Evolutionary conservation across 164 flowering plant genomes (phyloP), one percentile per base, ranked within the genome.

Genomic region (Magnolia sinica): DNA sequence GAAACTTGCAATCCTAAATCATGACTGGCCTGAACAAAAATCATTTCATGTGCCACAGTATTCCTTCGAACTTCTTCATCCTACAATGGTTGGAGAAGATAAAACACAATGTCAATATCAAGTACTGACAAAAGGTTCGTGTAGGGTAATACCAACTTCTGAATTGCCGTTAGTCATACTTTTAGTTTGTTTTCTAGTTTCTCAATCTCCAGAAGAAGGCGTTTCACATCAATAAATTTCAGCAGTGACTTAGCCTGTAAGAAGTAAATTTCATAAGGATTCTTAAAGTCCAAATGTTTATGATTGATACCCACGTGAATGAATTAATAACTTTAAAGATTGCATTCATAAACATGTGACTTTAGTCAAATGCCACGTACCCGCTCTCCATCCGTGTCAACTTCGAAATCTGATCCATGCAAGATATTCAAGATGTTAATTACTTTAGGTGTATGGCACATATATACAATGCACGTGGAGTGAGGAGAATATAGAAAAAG

Each of bases 321-420:
- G 45, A 23, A 66, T 24, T 22, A 66, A 22, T 66, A 9, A 22
- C 69, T 19, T 6, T 2, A 19, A 22, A 22, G 8, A 22, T 22
- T 37, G 7, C 45, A 22, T 24, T 7, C 22, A 37, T 37, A n/a
- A 50, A 49, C 7, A 70, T 29, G 50, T 16, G n/a, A 19, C 23
- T 24, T 24, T 24, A 14, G 66, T 68, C 19, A 85, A 89, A 87
- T 86, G 91, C 88, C 86, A 84, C 75, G 65, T 1, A 66, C 83
- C 8, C 86, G 80, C 65, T 83, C 84, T 0, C 89, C 89, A 31
- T 86, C 84, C 0, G 73, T 50, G 70, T 87, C 90, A 0, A 86
- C 74, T 19, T 83, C 82, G 73, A 86, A 83, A 74, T 85, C 90
- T 87, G 45, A 37, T 49, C 7, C 8, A 29, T 77, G 24, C 27